Conservation (phyloP, 768 basidiomycete genomes). For the Amanita fuliginea region DNA sequence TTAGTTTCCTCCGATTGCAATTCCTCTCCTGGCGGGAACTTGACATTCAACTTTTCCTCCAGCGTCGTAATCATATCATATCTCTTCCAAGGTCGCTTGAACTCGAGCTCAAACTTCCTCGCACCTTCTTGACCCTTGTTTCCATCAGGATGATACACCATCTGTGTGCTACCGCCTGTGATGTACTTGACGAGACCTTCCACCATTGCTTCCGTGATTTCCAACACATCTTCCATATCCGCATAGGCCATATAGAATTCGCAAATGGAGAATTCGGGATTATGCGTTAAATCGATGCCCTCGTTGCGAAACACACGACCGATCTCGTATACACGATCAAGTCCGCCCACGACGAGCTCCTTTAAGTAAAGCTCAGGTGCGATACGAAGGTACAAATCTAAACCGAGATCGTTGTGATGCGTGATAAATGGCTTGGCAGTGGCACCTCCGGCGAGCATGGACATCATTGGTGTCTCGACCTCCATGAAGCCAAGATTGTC, state of each 20-base stretch:
- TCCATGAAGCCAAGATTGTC: conserved; percentile 93
- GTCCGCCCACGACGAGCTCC: conserved; percentile 91
- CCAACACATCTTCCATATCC: conserved; percentile 98
- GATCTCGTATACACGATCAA: conserved; percentile 98
- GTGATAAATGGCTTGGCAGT: conserved; percentile 99
- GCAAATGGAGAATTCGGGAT: conserved; percentile 98
- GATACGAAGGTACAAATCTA: conserved; percentile 94
- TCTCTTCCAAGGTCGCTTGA: conserved; percentile 92
- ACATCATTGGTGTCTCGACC: conserved; percentile 98
- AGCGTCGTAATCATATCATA: conserved; percentile 97
- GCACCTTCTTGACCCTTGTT: conserved; percentile 64
- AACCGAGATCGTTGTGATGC: conserved; percentile 95
- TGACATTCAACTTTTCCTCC: conserved; percentile 86
- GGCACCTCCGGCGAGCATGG: conserved; percentile 91
- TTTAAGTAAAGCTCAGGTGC: conserved; percentile 98
- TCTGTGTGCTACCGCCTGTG: conserved; percentile 67
- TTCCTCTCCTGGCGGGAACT: conserved; percentile 87
- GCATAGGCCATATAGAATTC: conserved; percentile 99
- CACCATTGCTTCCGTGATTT: conserved; percentile 83
- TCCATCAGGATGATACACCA: conserved; percentile 89
- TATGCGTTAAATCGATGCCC: conserved; percentile 97
- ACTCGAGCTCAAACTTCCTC: conserved; percentile 68
- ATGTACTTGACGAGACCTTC: conserved; percentile 86
- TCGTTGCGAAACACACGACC: conserved; percentile 98
- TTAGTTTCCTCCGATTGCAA: conserved; percentile 84